Percentiles rank a stretch among this genome's conserved stretches.
phyloP scores from a whole-genome alignment of 257 asterid species.

The Echium plantagineum region DNA sequence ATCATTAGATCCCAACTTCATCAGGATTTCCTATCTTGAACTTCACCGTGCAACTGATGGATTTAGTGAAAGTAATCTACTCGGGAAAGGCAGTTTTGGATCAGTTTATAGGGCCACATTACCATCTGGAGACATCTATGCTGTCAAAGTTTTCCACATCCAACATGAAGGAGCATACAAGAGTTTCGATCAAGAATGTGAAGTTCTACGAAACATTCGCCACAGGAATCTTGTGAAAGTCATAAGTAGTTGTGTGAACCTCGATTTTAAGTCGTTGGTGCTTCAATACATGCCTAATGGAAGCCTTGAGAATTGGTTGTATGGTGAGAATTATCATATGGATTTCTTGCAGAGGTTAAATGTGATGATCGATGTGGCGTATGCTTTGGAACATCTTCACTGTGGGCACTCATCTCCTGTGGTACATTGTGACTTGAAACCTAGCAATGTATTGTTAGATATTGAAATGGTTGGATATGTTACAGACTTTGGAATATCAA shows the following conservation, averaged over 20 bases:
- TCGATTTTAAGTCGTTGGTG: constrained; percentile 18
- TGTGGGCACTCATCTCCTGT: constrained; percentile 17
- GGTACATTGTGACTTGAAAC: constrained; percentile 29
- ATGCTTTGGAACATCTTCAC: constrained; percentile 25
- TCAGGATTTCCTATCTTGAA: constrained; percentile 10
- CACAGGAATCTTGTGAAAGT: constrained; percentile 25
- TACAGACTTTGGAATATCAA: constrained; percentile 23
- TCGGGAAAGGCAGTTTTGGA: constrained; percentile 16
- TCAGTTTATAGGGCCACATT: constrained; percentile 18
- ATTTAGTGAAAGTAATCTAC: constrained; percentile 8
- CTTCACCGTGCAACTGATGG: constrained; percentile 9
- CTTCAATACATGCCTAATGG: constrained; percentile 30
- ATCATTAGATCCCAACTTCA: background rate
- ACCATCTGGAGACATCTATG: constrained; percentile 3
- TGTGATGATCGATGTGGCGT: constrained; percentile 28
- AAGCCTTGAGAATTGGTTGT: constrained; percentile 24
- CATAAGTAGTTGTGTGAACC: constrained; percentile 22
- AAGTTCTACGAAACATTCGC: constrained; percentile 21
- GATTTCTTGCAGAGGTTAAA: constrained; percentile 13
- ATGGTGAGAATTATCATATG: constrained; percentile 9
- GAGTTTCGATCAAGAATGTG: constrained; percentile 21
- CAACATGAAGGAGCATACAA: constrained; percentile 14
- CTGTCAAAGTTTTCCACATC: constrained; percentile 21
- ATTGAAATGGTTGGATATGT: constrained; percentile 21
- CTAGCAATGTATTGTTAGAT: constrained; percentile 24